Conservation (phyloP, 495 filamentous ascomycete genomes). For the Cetradonia linearis region DNA sequence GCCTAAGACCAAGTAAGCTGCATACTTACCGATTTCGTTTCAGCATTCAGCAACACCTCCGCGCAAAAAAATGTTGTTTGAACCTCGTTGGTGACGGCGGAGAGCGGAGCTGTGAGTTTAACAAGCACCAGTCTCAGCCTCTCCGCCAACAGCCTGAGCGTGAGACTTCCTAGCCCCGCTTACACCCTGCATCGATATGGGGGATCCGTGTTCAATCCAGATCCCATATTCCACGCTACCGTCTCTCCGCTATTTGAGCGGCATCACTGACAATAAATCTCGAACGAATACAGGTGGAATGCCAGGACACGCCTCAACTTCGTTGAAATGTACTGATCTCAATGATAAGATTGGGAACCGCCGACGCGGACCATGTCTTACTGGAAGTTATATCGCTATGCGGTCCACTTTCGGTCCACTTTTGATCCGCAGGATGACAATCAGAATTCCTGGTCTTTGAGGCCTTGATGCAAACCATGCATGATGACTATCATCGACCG, state of each 20-base stretch:
- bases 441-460: background rate
- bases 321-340: background rate
- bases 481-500: background rate
- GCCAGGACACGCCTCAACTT: background rate
- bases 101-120: background rate
- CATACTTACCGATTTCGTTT: slow-evolving; percentile 5
- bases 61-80: background rate
- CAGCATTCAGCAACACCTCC: background rate
- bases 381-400: background rate
- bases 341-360: background rate
- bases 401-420: background rate
- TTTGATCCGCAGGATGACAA: background rate
- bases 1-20: slow-evolving; percentile 3
- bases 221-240: background rate
- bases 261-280: background rate
- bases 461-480: background rate
- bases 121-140: background rate
- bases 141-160: background rate
- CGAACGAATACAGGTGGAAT: background rate
- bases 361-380: background rate
- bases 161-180: slow-evolving; percentile 1
- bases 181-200: slow-evolving; percentile 3
- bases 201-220: background rate
- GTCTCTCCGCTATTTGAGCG: background rate
- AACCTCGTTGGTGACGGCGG: background rate